Base-by-base conservation (phyloP, 73 alveolate genomes). In the Effrenium voratum region DNA sequence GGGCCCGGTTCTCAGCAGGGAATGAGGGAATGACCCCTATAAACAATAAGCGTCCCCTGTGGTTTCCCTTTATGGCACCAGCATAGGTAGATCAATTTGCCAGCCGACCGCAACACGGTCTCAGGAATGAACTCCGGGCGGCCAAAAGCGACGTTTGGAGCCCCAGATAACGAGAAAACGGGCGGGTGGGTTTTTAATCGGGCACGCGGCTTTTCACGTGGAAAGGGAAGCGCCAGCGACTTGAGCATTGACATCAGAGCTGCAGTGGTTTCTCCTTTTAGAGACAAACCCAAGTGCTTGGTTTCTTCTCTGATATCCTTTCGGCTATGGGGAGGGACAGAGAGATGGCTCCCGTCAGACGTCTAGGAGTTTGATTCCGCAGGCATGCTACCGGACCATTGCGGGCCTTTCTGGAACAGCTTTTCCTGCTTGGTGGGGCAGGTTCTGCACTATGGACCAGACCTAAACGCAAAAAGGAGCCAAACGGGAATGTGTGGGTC, bases 51-150 rank as follows among this genome's bases (percentile, higher is more conserved):
- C 13, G 22, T 13, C n/a, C 40, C 38, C 38, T 13, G 34, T 16
- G 16, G 0, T 13, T 12, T 5, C 12, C 30, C 76, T 22, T 32
- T 22, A 12, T 13, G 76, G 76, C 34, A 60, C 30, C 4, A 3
- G 30, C 4, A 6, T 32, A 60, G 15, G 81, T 22, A 22, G 76
- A 5, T 60, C n/a, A 12, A 45, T 46, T 26, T 5, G 24, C 91
- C 68, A 3, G 63, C 63, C 63, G 26, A 52, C 26, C 63, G 26
- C 19, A 19, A 19, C 63, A 8, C 63, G 26, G 63, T 19, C 63
- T 19, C 63, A 80, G 91, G 91, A 80, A 80, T 15, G 70, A 80
- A 55, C 70, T 80, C 46, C 41, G 91, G 32, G 91, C 91, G 2
- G 91, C 91, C 43, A 45, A 80, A 45, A 80, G 68, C 45, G 91